Evolutionary conservation across 441 rosid species (phyloP), one percentile per base, ranked within the genome.

Genomic region (Corymbia citriodora): DNA sequence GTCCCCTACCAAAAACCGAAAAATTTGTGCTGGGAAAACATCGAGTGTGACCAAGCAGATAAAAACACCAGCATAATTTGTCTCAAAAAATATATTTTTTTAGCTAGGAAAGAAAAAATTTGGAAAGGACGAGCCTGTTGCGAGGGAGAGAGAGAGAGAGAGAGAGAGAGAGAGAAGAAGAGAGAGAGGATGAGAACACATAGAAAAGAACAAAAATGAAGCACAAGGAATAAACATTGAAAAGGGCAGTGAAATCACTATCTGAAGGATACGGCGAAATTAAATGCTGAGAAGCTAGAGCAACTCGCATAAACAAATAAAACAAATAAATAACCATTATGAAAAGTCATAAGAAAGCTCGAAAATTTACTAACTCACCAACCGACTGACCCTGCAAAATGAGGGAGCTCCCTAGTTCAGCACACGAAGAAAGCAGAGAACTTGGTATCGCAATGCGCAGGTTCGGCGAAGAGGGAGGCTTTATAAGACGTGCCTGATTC

Each of bases 161-260:
- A 18, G 88, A 48, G 59, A 19, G 89, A 88, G 79, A 79, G 87
- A 92, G 53, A 91, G 88, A 29, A 48, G 3, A n/a, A 40, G 49
- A 72, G 82, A 72, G 50, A 19, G 83, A 55, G 48, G 68, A 6
- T 25, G 82, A 33, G 83, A 87, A 82, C 92, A 93, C 92, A 91
- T 92, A 94, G 92, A 94, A 96, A 95, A 96, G 94, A 95, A 63
- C 88, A 55, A 87, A 85, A 87, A 57, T 14, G 61, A 54, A 87
- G 63, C 61, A n/a, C 95, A 96, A 96, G 96, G 98, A 98, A 98
- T 96, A 95, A 96, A 96, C 98, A 94, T 96, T 95, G 97, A 95
- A 96, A 96, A 94, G 96, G 94, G 96, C 94, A 96, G 98, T 95
- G 93, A 95, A 95, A 96, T 95, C 97, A 94, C 95, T 92, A 94